These are phyloP conservation scores for Nicotiana benthamiana DNA, from an alignment of 257 asterid genomes.

Conservation along the genomic window DNA sequence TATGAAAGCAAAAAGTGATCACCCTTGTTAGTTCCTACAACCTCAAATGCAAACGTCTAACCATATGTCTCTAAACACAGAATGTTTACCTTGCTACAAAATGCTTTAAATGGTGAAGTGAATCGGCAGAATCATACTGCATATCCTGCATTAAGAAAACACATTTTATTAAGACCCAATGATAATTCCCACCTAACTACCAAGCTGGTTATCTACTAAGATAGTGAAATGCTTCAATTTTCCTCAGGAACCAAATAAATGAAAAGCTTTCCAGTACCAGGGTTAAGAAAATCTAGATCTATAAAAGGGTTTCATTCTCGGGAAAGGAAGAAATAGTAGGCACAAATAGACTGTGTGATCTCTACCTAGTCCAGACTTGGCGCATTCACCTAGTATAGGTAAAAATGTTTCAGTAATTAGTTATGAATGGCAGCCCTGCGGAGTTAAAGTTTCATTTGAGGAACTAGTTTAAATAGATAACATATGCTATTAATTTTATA, in stretches of 20 bases:
- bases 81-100: constrained; percentile 65
- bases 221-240: not conserved
- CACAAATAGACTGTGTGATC: not conserved
- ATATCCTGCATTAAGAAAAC: constrained; percentile 43
- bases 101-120: constrained; percentile 64
- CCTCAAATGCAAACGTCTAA: not conserved
- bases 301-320: not conserved
- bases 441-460: not conserved
- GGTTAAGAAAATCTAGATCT: not conserved
- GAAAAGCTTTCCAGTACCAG: not conserved
- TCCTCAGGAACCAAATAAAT: not conserved
- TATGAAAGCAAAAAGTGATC: constrained; percentile 19
- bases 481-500: no score
- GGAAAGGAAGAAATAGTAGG: not conserved
- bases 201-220: not conserved
- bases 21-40: constrained; percentile 7
- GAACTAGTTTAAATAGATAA: not conserved
- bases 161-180: not conserved
- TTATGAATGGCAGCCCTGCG: not conserved
- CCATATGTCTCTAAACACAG: not conserved
- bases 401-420: not conserved
- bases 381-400: not conserved
- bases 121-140: constrained; percentile 60
- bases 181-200: not conserved
- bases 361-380: not conserved